Percentiles rank a stretch among this genome's conserved stretches.
These are phyloP conservation scores for Fusarium pseudocircinatum DNA, from an alignment of 2,329 filamentous ascomycete species.

Conservation along the genomic window DNA sequence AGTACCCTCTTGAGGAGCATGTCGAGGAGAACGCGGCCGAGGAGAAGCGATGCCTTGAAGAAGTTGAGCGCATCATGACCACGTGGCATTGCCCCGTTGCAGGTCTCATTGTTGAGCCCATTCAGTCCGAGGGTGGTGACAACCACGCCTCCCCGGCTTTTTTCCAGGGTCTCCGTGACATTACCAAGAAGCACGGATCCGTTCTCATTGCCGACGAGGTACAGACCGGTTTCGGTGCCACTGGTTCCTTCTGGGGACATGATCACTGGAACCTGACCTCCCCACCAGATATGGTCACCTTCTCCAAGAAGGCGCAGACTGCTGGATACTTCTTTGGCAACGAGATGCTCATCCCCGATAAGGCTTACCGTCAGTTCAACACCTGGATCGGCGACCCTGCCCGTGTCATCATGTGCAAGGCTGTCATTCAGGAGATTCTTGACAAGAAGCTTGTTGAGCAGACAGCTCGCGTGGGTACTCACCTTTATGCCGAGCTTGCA, in stretches of 20 bases:
- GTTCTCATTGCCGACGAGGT: slow-evolving; percentile 87
- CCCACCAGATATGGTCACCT: slow-evolving; percentile 87
- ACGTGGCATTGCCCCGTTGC: slow-evolving; percentile 75
- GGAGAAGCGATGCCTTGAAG: slow-evolving; percentile 76
- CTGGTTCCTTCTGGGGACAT: slow-evolving; percentile 88
- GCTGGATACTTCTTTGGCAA: slow-evolving; percentile 86
- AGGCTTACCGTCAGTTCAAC: slow-evolving; percentile 88
- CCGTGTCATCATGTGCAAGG: slow-evolving; percentile 79
- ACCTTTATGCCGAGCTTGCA: slow-evolving; percentile 73
- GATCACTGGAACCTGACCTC: slow-evolving; percentile 80
- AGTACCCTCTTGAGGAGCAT: slow-evolving; percentile 79
- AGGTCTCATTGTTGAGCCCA: slow-evolving; percentile 79
- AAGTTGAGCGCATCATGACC: slow-evolving; percentile 76
- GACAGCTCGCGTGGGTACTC: slow-evolving; percentile 71
- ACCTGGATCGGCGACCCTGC: slow-evolving; percentile 89
- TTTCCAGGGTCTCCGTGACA: slow-evolving; percentile 77
- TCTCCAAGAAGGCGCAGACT: slow-evolving; percentile 87
- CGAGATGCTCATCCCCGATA: slow-evolving; percentile 78
- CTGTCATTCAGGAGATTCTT: slow-evolving; percentile 80
- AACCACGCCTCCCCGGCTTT: slow-evolving; percentile 83
- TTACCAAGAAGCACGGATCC: slow-evolving; percentile 75
- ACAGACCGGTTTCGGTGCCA: slow-evolving; percentile 83
- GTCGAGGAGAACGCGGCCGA: slow-evolving; percentile 75
- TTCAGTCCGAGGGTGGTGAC: slow-evolving; percentile 86
- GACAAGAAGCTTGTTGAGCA: slow-evolving; percentile 74